Evolutionary conservation across 2,329 filamentous ascomycete species (phyloP).

Genomic region (Penicillium griseofulvum): DNA sequence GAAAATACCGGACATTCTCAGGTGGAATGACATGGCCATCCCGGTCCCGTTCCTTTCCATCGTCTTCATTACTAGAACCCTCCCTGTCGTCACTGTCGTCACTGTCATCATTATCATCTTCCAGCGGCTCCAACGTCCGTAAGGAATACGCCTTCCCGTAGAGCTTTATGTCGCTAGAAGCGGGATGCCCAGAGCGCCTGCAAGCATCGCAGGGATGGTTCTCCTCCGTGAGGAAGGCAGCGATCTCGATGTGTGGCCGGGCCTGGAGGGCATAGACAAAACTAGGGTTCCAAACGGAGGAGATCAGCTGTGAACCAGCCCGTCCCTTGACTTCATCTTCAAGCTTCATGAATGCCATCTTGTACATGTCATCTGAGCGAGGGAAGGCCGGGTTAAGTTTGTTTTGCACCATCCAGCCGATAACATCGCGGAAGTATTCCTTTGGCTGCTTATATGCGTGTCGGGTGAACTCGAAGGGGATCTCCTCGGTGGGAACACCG

Average conservation of each 20-base stretch:
- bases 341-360: slow-evolving; percentile 67
- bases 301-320: slow-evolving; percentile 68
- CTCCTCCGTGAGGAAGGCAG: slow-evolving; percentile 44
- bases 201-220: slow-evolving; percentile 65
- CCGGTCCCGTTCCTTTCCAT: slow-evolving; percentile 38
- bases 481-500: slow-evolving; percentile 55
- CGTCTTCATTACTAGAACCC: slow-evolving; percentile 32
- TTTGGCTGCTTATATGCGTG: slow-evolving; percentile 65
- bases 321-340: slow-evolving; percentile 68
- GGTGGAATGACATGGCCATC: slow-evolving; percentile 48
- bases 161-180: slow-evolving; percentile 63
- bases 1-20: slow-evolving; percentile 49
- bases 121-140: slow-evolving; percentile 63
- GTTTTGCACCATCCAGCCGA: slow-evolving; percentile 81
- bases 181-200: slow-evolving; percentile 66
- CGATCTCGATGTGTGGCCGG: slow-evolving; percentile 60
- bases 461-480: slow-evolving; percentile 68
- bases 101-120: slow-evolving; percentile 46
- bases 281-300: slow-evolving; percentile 65
- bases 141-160: slow-evolving; percentile 65
- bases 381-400: slow-evolving; percentile 71
- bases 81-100: slow-evolving; percentile 37
- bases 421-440: slow-evolving; percentile 69
- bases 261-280: slow-evolving; percentile 66
- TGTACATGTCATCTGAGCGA: slow-evolving; percentile 62